These are phyloP conservation scores for Dactylella cylindrospora DNA, from an alignment of 2,329 filamentous ascomycete genomes.

Conservation along the genomic window DNA sequence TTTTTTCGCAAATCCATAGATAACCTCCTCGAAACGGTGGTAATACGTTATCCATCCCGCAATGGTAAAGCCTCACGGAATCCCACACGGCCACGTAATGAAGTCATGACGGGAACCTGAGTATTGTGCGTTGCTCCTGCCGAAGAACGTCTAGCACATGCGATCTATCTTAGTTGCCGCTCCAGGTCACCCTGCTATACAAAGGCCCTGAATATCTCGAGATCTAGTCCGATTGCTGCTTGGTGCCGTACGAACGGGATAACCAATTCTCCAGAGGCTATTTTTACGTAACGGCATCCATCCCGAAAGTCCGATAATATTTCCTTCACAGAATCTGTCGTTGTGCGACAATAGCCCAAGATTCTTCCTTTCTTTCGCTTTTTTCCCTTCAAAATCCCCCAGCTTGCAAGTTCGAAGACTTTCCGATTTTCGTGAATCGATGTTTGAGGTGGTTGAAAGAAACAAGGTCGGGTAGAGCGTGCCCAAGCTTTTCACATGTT, in stretches of 20 bases:
- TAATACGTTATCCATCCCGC: slow-evolving; percentile 3
- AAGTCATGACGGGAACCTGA: neutral
- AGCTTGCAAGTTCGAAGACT: slow-evolving; percentile 5
- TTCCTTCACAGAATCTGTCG: no score
- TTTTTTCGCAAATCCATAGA: slow-evolving; percentile 24
- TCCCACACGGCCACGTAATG: slow-evolving; percentile 10
- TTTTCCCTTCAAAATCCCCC: neutral
- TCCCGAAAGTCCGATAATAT: slow-evolving; percentile 17
- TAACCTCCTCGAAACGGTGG: slow-evolving; percentile 27
- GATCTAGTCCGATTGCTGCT: neutral
- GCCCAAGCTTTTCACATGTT: slow-evolving; percentile 34
- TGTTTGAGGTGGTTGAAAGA: slow-evolving; percentile 1
- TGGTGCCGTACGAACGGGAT: slow-evolving; percentile 41
- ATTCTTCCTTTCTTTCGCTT: no score
- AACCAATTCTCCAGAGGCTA: neutral
- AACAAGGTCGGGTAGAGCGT: neutral
- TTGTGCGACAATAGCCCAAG: no score
- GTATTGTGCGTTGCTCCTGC: slow-evolving; percentile 34
- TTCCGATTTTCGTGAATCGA: slow-evolving; percentile 5
- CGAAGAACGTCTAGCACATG: slow-evolving; percentile 27
- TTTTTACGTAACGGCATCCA: neutral
- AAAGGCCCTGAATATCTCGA: slow-evolving; percentile 34
- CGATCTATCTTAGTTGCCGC: slow-evolving; percentile 36
- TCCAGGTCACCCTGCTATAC: slow-evolving; percentile 25
- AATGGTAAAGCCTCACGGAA: slow-evolving; percentile 2